phyloP scores from a whole-genome alignment of 768 basidiomycete species.

The Podaxis pistillaris region DNA sequence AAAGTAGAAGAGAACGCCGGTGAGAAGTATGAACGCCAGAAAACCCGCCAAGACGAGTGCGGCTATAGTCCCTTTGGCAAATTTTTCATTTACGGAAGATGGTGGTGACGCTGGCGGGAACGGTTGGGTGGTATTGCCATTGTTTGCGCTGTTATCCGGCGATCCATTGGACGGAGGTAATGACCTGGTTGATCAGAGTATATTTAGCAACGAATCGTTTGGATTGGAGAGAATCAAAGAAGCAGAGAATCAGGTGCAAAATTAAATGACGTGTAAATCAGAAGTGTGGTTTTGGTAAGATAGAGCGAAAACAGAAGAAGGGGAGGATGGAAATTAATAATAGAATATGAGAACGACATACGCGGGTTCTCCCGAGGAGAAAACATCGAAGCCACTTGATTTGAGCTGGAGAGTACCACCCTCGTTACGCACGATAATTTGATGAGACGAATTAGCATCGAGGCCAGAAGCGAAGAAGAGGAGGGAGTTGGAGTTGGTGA shows the following conservation, averaged over 20 bases:
- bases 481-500: slow-evolving; percentile 47
- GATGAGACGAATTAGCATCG: slow-evolving; percentile 46
- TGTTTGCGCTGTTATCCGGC: background rate
- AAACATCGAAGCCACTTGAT: slow-evolving; percentile 50
- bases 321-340: background rate
- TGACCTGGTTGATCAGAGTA: slow-evolving; percentile 3
- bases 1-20: slow-evolving; percentile 40
- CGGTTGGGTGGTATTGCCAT: slow-evolving; percentile 17
- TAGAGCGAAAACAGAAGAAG: slow-evolving; percentile 22
- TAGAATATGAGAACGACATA: slow-evolving; percentile 16
- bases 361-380: slow-evolving; percentile 27
- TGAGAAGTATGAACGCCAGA: slow-evolving; percentile 46
- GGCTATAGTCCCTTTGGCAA: slow-evolving; percentile 59
- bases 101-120: slow-evolving; percentile 20
- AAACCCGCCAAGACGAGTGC: slow-evolving; percentile 59
- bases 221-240: background rate
- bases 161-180: slow-evolving; percentile 12
- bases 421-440: slow-evolving; percentile 54
- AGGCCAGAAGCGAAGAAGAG: slow-evolving; percentile 67
- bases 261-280: slow-evolving; percentile 14
- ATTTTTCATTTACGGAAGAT: slow-evolving; percentile 11
- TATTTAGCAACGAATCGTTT: background rate
- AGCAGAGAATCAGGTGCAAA: background rate
- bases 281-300: background rate
- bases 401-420: slow-evolving; percentile 51